Evolutionary conservation across 768 basidiomycete genomes (phyloP).

Genomic region (Mycena haematopus): DNA sequence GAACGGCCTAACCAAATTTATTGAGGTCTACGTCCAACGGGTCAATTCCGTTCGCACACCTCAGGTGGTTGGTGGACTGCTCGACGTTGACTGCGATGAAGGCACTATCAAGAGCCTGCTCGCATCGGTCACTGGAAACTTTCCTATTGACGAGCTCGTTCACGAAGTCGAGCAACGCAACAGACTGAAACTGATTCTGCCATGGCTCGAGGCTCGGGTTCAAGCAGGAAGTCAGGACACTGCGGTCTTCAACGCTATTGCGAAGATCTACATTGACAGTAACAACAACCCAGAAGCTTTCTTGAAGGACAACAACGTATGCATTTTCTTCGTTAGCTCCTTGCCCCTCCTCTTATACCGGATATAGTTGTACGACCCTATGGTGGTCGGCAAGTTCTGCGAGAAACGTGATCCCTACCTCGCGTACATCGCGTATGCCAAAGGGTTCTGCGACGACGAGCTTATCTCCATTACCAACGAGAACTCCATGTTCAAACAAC

Average conservation of each 20-base stretch:
- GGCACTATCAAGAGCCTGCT: slow-evolving; percentile 93
- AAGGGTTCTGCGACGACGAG: slow-evolving; percentile 98
- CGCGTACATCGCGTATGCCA: slow-evolving; percentile 98
- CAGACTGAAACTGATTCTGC: slow-evolving; percentile 93
- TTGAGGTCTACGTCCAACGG: slow-evolving; percentile 99
- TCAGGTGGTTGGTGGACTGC: slow-evolving; percentile 93
- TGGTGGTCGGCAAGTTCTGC: slow-evolving; percentile 98
- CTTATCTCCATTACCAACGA: slow-evolving; percentile 97
- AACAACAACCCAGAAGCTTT: slow-evolving; percentile 98
- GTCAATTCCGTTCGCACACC: slow-evolving; percentile 98
- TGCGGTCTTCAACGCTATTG: slow-evolving; percentile 94
- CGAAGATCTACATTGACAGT: slow-evolving; percentile 98
- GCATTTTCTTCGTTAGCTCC: slow-evolving; percentile 36
- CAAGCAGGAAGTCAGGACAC: slow-evolving; percentile 94
- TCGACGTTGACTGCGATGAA: slow-evolving; percentile 99
- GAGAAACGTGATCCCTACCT: slow-evolving; percentile 98
- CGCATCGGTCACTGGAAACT: slow-evolving; percentile 92
- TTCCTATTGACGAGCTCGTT: slow-evolving; percentile 97
- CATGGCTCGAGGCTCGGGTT: slow-evolving; percentile 95
- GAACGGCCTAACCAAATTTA: slow-evolving; percentile 94
- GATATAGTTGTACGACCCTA: slow-evolving; percentile 88
- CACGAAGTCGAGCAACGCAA: slow-evolving; percentile 97
- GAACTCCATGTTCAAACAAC: slow-evolving; percentile 99
- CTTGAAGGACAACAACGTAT: slow-evolving; percentile 97
- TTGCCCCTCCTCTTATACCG: slow-evolving; percentile 8